phyloP scores from a whole-genome alignment of 352 stramenopile genomes.

The Phytophthora europaea region DNA sequence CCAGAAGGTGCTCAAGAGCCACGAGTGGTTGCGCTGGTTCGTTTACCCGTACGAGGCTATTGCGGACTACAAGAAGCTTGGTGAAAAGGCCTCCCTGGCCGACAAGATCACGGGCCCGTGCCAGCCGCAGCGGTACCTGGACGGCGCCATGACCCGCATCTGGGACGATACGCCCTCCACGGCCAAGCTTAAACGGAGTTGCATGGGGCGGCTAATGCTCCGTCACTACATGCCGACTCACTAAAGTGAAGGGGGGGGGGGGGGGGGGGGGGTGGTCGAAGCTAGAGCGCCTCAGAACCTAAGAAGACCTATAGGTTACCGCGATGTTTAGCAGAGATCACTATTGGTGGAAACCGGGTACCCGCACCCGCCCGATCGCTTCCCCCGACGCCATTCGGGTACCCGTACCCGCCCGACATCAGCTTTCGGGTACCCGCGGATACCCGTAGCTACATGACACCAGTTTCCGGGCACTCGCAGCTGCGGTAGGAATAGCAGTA shows the following conservation, averaged over 20 bases:
- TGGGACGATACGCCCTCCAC: constrained; percentile 38
- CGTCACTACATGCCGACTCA: constrained; percentile 25
- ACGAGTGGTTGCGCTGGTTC: constrained; percentile 48
- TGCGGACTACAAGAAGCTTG: constrained; percentile 25
- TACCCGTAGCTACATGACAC: too few relatives aligned
- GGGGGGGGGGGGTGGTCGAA: constrained; percentile 2
- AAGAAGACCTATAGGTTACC: constrained; percentile 3
- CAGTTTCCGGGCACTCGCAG: too few relatives aligned
- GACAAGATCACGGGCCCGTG: constrained; percentile 43
- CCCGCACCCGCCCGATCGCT: too few relatives aligned
- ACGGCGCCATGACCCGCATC: constrained; percentile 25
- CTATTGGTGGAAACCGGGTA: too few relatives aligned
- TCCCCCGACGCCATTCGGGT: too few relatives aligned
- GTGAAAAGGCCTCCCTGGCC: constrained; percentile 30
- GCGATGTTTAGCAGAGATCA: constrained; percentile 5
- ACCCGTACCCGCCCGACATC: too few relatives aligned
- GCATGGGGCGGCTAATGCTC: constrained; percentile 34
- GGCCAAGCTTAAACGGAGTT: constrained; percentile 37
- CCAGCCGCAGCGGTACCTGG: constrained; percentile 44
- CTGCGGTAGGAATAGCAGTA: too few relatives aligned
- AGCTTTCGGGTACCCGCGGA: too few relatives aligned
- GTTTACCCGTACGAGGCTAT: constrained; percentile 45
- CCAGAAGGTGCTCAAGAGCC: constrained; percentile 32
- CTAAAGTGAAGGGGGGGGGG: neutral
- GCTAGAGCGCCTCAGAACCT: constrained; percentile 6